A percentile compares a stretch with the other conserved stretches of the same genome.
Evolutionary conservation across 169 alveolate species (phyloP).

Genomic region (Plasmodium gonderi): DNA sequence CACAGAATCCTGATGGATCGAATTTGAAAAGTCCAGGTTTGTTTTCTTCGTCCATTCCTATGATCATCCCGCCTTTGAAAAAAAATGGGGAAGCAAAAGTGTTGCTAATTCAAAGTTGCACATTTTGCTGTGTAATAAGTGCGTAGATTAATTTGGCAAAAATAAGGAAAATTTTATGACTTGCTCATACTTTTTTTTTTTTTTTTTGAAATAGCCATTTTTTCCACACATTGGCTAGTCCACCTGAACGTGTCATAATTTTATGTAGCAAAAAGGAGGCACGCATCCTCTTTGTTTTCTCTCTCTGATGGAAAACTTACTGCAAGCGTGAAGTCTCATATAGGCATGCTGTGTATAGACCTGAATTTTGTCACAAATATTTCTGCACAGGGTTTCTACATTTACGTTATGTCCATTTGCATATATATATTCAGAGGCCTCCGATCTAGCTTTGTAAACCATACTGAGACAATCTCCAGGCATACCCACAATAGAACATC

Average conservation of each 20-base stretch:
- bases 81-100: background rate
- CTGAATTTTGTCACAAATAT: conserved; percentile 93
- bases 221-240: background rate
- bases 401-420: conserved; percentile 94
- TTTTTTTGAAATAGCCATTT: conserved; percentile 6
- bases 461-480: conserved; percentile 92
- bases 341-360: conserved; percentile 96
- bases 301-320: conserved; percentile 77
- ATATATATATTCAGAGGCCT: conserved; percentile 92
- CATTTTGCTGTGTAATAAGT: too few species aligned
- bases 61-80: conserved; percentile 89
- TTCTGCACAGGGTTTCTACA: conserved; percentile 92
- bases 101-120: background rate
- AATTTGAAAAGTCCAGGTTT: conserved; percentile 94
- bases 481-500: conserved; percentile 85
- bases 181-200: conserved; percentile 39
- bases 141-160: background rate
- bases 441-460: conserved; percentile 90
- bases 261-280: background rate
- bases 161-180: background rate
- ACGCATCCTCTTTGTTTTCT: background rate
- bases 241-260: conserved; percentile 12
- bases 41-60: conserved; percentile 94
- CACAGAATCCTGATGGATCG: conserved; percentile 97
- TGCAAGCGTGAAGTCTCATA: conserved; percentile 94